phyloP scores from a whole-genome alignment of 768 basidiomycete genomes.

The Tricholoma flavovirens region DNA sequence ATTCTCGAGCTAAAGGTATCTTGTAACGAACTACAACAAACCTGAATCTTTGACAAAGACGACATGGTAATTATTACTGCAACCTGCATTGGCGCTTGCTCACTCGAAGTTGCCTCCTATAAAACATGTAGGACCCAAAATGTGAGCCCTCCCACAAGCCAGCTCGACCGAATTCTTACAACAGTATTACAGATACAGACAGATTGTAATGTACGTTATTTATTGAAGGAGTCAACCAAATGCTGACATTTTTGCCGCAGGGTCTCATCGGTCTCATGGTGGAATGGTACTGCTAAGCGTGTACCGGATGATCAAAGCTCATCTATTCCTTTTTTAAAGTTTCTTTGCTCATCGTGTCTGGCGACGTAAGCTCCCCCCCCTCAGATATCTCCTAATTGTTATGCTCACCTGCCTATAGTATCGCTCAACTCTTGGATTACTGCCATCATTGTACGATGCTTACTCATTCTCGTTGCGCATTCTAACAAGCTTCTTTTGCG shows the following conservation, averaged over 20 bases:
- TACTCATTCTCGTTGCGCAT: background rate
- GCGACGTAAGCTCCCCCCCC: conserved; percentile 32
- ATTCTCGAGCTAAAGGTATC: conserved; percentile 28
- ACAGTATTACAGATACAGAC: conserved; percentile 41
- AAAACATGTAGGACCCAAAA: conserved; percentile 34
- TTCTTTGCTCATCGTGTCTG: conserved; percentile 50
- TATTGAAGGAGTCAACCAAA: background rate
- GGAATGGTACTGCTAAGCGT: conserved; percentile 29
- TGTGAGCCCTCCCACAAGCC: conserved; percentile 17
- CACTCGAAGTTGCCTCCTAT: background rate
- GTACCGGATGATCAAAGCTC: background rate
- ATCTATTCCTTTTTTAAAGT: conserved; percentile 20
- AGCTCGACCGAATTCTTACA: background rate
- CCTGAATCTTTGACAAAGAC: conserved; percentile 29
- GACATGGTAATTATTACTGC: conserved; percentile 31
- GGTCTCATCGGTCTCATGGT: conserved; percentile 46
- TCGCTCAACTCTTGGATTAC: conserved; percentile 38
- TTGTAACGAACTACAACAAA: conserved; percentile 40
- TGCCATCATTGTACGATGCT: conserved; percentile 32
- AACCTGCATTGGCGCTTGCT: background rate
- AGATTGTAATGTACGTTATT: conserved; percentile 39
- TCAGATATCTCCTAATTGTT: background rate
- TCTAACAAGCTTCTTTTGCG: background rate
- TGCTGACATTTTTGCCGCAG: conserved; percentile 14
- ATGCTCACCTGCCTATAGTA: conserved; percentile 25